Base-by-base conservation (phyloP, 352 stramenopile species). In the Lagenidium giganteum region DNA sequence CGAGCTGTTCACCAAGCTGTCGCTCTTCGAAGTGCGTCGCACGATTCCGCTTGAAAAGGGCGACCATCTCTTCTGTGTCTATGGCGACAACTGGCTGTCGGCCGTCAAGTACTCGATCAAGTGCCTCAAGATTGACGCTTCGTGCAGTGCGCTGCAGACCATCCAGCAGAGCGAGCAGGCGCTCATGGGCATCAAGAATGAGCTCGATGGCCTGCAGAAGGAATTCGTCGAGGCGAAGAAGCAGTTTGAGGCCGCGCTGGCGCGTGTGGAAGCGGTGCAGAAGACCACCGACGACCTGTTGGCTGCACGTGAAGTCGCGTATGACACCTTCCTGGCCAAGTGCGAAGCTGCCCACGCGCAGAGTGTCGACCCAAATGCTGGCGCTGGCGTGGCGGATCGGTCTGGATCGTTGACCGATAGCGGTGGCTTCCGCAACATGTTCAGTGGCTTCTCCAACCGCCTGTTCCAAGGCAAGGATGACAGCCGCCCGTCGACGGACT, bases 51-150 rank as follows among this genome's bases (percentile, higher is more conserved):
- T 94, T 7, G 76, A 91, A 47, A 74, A 86, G 42, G 83, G 83
- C 23, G 76, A 87, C 24, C 80, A 94, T 35, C 66, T 93, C 44
- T 89, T 94, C 36, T 88, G 74, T 32, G 83, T 94, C 30, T 94
- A 94, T 49, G 83, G 83, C 35, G 83, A 94, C 66, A 94, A 94
- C 47, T 94, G 83, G 83, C 67, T 94, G 46, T 91, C 78, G 31
- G 64, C 75, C 18, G 75, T 91, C 51, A 89, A 90, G 55, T 94
- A 94, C 70, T 88, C 80, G 48, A 85, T 94, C 57, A 88, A 91
- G 57, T 79, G 66, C 47, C 57, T 92, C 38, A 86, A 87, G 60
- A 86, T 92, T 42, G 70, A 87, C 42, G 60, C 66, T 41, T 61
- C 70, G 32, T 66, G 69, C 2, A 40, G 52, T 1, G 61, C 65